Base-by-base conservation (phyloP, 345 rosid genomes). In the Bruguiera gymnorhiza region DNA sequence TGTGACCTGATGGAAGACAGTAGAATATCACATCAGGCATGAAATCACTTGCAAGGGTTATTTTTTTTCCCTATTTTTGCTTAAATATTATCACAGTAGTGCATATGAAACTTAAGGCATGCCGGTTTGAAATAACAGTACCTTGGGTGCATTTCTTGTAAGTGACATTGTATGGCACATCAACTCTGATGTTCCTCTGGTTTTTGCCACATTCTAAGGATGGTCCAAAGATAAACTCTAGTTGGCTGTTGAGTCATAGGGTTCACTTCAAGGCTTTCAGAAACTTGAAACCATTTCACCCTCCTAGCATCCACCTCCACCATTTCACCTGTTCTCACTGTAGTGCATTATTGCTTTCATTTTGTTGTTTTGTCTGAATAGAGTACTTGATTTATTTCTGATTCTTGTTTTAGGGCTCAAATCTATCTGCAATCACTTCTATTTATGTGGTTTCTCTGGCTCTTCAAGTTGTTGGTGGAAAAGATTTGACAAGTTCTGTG, bases 391-490 rank as follows among this genome's bases (percentile, higher is more conserved):
- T 56, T 75, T 46, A 9, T 20, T 19, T 34, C 61, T 26, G 29
- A 11, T 55, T 57, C 71, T 72, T 9, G 18, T 70, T 68, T 60
- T 83, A 86, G 94, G 94, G 73, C 48, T 77, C 71, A 66, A 75
- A 70, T 69, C 54, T 79, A 60, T 86, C 91, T 62, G 73, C 75
- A 18, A 71, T 79, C 62, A 85, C 87, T 60, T 85, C 91, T 82
- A 68, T 86, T 71, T 86, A 82, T 71, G 34, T 84, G 58, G 73
- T 88, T 77, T 77, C 86, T 76, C 86, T 73, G 48, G 73, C 85
- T 78, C 74, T 86, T 79, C 91, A 83, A 82, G 85, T 88, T 60
- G 79, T 88, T 71, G 89, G 88, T 50, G 89, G 86, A 72, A 80
- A 69, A 64, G 37, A 72, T 50, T 75, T 88, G 39, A 55, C 75